A percentile compares a stretch with the other conserved stretches of the same genome.
Evolutionary conservation across 352 stramenopile species (phyloP).

Genomic region (Phytophthora macrochlamydospora): DNA sequence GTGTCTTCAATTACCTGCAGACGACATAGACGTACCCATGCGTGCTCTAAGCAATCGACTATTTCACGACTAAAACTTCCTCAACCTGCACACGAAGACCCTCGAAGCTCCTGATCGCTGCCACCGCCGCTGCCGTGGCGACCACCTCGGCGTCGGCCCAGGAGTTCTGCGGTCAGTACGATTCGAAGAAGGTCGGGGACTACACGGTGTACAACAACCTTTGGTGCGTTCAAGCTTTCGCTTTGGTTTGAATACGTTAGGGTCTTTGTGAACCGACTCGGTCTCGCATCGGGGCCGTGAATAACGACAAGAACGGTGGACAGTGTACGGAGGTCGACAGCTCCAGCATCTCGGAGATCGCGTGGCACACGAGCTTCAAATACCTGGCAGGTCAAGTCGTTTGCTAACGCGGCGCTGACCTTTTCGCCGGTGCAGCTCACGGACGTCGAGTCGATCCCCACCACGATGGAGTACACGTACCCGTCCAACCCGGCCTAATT

Average conservation of each 20-base stretch:
- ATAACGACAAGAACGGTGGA: constrained; percentile 24
- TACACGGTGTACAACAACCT: constrained; percentile 52
- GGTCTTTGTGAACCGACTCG: too few species aligned
- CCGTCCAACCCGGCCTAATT: constrained; percentile 35
- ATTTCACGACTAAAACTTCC: too few species aligned
- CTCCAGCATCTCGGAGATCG: constrained; percentile 26
- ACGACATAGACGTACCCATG: too few species aligned
- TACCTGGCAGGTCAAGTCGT: constrained; percentile 44
- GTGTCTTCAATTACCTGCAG: too few species aligned
- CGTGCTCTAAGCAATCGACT: too few species aligned
- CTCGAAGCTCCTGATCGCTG: constrained; percentile 14
- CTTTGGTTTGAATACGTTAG: too few species aligned
- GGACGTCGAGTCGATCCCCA: constrained; percentile 39
- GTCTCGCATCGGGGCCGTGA: constrained; percentile 3
- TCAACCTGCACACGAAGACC: too few species aligned
- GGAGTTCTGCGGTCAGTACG: constrained; percentile 29
- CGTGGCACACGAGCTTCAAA: constrained; percentile 45
- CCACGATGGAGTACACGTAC: constrained; percentile 38
- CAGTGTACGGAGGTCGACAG: constrained; percentile 44
- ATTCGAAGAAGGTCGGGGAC: constrained; percentile 16
- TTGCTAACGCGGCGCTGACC: constrained; percentile 41
- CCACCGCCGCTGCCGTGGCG: not conserved
- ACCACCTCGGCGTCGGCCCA: constrained; percentile 2
- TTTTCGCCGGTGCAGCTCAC: constrained; percentile 37
- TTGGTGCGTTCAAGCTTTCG: constrained; percentile 4